A percentile compares a stretch with the other conserved stretches of the same genome.
These are phyloP conservation scores for Fraxinus cuspidata DNA, from an alignment of 257 asterid species.

Conservation along the genomic window DNA sequence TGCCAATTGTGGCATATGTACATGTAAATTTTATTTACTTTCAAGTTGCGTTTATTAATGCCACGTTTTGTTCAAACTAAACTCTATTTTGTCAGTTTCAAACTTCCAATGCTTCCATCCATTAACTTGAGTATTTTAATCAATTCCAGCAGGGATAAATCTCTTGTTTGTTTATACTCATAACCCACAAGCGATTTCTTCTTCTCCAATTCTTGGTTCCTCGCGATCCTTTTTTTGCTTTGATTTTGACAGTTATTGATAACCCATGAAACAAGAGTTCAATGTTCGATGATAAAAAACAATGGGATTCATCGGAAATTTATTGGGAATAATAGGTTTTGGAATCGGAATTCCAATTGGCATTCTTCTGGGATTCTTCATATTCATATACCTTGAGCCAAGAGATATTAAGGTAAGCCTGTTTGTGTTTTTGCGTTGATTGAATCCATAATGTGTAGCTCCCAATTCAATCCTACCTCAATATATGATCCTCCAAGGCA, in stretches of 20 bases:
- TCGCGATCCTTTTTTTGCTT: background rate
- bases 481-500: background rate
- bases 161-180: background rate
- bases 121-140: slow-evolving; percentile 1
- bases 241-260: slow-evolving; percentile 20
- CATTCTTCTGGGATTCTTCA: slow-evolving; percentile 54
- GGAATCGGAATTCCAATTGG: slow-evolving; percentile 65
- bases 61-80: slow-evolving; percentile 29
- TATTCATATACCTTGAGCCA: slow-evolving; percentile 51
- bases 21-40: too few species aligned
- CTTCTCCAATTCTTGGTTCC: slow-evolving; percentile 17
- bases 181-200: slow-evolving; percentile 8
- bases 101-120: slow-evolving; percentile 17
- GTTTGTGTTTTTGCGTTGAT: background rate
- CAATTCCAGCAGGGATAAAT: slow-evolving; percentile 25
- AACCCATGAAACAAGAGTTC: slow-evolving; percentile 17
- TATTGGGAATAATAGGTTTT: slow-evolving; percentile 57
- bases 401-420: slow-evolving; percentile 44
- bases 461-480: background rate
- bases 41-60: background rate
- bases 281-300: slow-evolving; percentile 20
- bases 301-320: slow-evolving; percentile 58
- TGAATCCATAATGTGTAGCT: background rate
- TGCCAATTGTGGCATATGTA: background rate
- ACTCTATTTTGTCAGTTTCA: slow-evolving; percentile 21